Percentiles rank a stretch among this genome's conserved stretches.
Conservation (phyloP, 2,329 filamentous ascomycete species). For the Ophiosphaerella narmari region DNA sequence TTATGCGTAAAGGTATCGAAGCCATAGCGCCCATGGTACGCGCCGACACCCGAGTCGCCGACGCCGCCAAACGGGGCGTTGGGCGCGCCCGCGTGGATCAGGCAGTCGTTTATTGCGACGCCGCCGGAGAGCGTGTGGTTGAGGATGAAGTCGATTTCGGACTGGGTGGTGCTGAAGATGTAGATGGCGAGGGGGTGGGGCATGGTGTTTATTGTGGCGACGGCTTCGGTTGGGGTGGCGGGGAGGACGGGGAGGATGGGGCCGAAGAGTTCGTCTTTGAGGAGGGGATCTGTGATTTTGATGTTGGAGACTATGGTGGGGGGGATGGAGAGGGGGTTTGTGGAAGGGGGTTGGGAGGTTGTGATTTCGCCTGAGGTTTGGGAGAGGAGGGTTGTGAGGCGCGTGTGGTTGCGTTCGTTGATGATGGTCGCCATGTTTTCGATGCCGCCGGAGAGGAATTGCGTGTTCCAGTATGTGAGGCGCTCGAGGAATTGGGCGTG, state of each 20-base stretch:
- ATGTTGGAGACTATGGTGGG: conserved; percentile 50
- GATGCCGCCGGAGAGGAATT: background rate
- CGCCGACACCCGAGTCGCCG: background rate
- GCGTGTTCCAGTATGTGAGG: background rate
- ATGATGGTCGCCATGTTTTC: background rate
- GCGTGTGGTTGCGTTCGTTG: conserved; percentile 1
- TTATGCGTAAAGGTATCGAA: conserved; percentile 1
- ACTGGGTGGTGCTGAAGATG: background rate
- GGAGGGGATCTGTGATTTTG: conserved; percentile 41
- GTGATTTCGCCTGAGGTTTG: background rate
- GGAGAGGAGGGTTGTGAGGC: background rate
- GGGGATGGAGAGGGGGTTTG: conserved; percentile 11
- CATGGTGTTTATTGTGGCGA: background rate
- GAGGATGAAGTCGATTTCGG: conserved; percentile 1
- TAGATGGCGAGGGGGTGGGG: background rate
- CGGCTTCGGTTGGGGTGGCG: conserved; percentile 19
- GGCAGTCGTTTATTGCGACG: conserved; percentile 1
- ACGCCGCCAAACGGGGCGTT: conserved; percentile 1
- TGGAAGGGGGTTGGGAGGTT: background rate
- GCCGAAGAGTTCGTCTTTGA: conserved; percentile 54
- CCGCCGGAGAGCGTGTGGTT: background rate
- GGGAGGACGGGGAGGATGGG: conserved; percentile 51
- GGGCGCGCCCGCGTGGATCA: background rate
- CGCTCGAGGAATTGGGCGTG: background rate
- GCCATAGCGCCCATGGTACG: background rate